phyloP scores from a whole-genome alignment of 2,329 filamentous ascomycete genomes.

The Pseudogymnoascus verrucosus region DNA sequence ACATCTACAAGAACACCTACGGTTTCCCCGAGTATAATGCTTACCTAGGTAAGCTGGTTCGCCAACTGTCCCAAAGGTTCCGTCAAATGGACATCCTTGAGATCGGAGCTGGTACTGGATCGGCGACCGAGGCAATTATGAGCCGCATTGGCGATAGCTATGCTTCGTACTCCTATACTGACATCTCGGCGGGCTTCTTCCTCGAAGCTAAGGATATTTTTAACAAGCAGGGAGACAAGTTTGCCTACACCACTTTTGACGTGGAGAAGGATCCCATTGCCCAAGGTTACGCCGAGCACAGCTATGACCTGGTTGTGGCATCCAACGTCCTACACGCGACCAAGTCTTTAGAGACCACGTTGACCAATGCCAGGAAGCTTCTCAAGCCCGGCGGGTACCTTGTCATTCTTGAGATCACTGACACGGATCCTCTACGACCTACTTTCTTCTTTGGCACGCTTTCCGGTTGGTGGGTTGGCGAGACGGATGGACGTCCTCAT shows the following conservation, averaged over 20 bases:
- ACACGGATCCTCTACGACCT: conserved; percentile 22
- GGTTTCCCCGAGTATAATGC: conserved; percentile 82
- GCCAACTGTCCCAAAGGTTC: conserved; percentile 24
- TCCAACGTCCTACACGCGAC: conserved; percentile 33
- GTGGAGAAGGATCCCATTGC: conserved; percentile 19
- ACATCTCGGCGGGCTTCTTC: conserved; percentile 36
- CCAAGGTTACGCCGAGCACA: conserved; percentile 25
- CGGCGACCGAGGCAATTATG: conserved; percentile 32
- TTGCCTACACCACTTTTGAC: conserved; percentile 28
- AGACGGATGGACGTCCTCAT: conserved; percentile 20
- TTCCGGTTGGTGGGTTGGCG: conserved; percentile 27
- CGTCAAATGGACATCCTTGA: conserved; percentile 38
- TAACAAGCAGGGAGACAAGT: conserved; percentile 15
- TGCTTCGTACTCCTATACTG: conserved; percentile 38
- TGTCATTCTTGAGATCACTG: conserved; percentile 18
- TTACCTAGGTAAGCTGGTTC: conserved; percentile 70
- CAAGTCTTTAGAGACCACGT: conserved; percentile 15
- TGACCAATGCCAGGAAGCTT: conserved; percentile 21
- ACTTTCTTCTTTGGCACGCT: conserved; percentile 26
- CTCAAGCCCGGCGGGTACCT: conserved; percentile 22
- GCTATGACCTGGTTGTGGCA: conserved; percentile 32
- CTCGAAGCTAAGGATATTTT: conserved; percentile 27
- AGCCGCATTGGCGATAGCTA: conserved; percentile 25
- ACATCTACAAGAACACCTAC: conserved; percentile 40
- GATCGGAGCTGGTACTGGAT: conserved; percentile 35